Evolutionary conservation across 768 basidiomycete genomes (phyloP).

Genomic region (Boletus tylopilopsis): DNA sequence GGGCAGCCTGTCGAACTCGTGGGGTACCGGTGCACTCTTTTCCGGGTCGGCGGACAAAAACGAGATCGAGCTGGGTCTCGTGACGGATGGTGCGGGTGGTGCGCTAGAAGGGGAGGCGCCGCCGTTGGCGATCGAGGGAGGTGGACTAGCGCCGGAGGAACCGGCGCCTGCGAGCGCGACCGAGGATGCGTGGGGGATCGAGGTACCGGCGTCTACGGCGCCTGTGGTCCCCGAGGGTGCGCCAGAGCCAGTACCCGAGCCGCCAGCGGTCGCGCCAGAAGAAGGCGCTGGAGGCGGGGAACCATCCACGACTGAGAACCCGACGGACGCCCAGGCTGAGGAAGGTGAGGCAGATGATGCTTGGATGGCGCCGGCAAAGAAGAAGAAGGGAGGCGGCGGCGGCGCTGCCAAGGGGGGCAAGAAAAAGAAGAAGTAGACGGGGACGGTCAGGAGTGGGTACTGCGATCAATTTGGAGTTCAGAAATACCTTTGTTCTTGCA

Average conservation of each 20-base stretch:
- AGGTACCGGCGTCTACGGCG: too few relatives aligned
- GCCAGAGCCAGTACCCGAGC: not conserved
- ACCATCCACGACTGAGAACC: constrained; percentile 8
- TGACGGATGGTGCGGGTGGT: not conserved
- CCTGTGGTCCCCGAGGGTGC: not conserved
- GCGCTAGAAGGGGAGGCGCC: not conserved
- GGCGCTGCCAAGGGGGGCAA: not conserved
- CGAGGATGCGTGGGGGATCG: too few relatives aligned
- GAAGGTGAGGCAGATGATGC: constrained; percentile 2
- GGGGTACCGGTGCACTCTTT: not conserved
- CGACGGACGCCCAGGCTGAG: constrained; percentile 2
- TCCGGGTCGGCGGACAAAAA: too few relatives aligned
- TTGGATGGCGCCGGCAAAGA: not conserved
- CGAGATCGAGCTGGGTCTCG: too few relatives aligned
- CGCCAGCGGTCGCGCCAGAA: not conserved
- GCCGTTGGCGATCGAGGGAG: too few relatives aligned
- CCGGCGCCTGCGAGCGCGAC: too few relatives aligned
- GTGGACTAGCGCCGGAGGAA: too few relatives aligned
- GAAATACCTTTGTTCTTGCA: not conserved
- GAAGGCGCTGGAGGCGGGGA: constrained; percentile 3
- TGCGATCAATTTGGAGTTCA: constrained; percentile 3
- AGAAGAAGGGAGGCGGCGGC: not conserved
- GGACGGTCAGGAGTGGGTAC: not conserved
- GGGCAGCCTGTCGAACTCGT: not conserved
- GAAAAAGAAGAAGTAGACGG: constrained; percentile 13